A percentile compares a stretch with the other conserved stretches of the same genome.
These are phyloP conservation scores for Nemania bipapillata DNA, from an alignment of 2,329 filamentous ascomycete species.

Conservation along the genomic window DNA sequence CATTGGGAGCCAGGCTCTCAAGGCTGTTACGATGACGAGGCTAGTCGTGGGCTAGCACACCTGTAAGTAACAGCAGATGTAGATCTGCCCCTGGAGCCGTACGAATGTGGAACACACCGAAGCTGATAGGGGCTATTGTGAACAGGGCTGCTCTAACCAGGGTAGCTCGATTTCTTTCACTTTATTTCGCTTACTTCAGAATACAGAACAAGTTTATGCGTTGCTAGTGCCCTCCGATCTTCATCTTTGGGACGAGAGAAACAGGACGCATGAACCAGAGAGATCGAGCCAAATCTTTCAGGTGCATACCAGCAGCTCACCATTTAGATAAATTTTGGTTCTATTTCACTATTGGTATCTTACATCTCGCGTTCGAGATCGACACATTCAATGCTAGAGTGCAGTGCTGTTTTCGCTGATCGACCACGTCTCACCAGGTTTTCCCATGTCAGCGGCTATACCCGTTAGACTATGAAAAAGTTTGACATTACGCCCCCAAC, in stretches of 20 bases:
- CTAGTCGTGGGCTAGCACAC: not conserved
- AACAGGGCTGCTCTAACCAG: not conserved
- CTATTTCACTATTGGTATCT: constrained; percentile 7
- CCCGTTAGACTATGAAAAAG: not conserved
- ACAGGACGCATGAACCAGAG: not conserved
- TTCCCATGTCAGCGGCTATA: constrained; percentile 16
- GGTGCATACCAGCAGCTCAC: not conserved
- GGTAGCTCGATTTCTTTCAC: not conserved
- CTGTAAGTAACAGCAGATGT: not conserved
- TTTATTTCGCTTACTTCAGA: not conserved
- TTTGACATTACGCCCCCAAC: not conserved
- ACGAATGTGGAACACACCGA: not conserved
- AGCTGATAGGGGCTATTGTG: not conserved
- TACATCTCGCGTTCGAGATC: not conserved
- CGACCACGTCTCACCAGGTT: not conserved
- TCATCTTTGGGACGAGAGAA: not conserved
- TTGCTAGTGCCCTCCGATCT: not conserved
- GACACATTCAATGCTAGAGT: not conserved
- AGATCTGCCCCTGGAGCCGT: too few species aligned
- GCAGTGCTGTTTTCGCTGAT: not conserved
- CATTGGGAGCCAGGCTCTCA: too few species aligned
- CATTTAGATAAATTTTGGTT: not conserved
- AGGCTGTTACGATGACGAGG: not conserved
- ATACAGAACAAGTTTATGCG: too few species aligned
- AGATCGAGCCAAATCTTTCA: not conserved